Evolutionary conservation across 164 flowering plant species (phyloP), one percentile per base, ranked within the genome.

Genomic region (Aristolochia contorta): DNA sequence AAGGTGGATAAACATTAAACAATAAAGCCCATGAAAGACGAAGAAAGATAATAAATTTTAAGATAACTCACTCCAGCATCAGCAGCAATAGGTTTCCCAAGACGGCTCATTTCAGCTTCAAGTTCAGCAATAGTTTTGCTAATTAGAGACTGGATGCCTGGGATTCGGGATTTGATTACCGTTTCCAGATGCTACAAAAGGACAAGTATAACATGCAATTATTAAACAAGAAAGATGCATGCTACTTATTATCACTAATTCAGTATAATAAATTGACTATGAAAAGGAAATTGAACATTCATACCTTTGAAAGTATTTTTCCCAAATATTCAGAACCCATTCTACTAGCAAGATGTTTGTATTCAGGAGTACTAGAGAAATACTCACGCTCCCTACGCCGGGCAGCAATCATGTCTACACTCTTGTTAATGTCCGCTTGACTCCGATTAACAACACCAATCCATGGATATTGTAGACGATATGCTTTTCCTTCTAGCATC

Each of bases 251-350:
- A n/a, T n/a, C n/a, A n/a, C n/a, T n/a, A n/a, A n/a, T n/a, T n/a
- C n/a, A 30, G 18, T 19, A 27, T 55, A 32, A 15, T 3, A 30
- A 24, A n/a, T n/a, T n/a, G n/a, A n/a, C n/a, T n/a, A n/a, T n/a
- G n/a, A n/a, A 59, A 45, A 59, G 37, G 45, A 19, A 49, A 22
- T 27, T 47, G 54, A 47, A 50, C 21, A 56, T 22, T 47, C 15
- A 16, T 30, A 85, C 95, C 85, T 83, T 87, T 23, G 95, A 87
- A n/a, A 87, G 81, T 77, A 85, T 68, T 73, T 79, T 87, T 51
- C 85, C 91, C 23, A 87, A 73, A 78, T 87, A 83, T 77, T 87
- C 95, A 23, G 91, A 87, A 57, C 95, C 95, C 95, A 87, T 87
- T 61, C 85, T 78, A 47, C 69, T 78, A 37, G 84, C 78, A 61